Base-by-base conservation (phyloP, 257 asterid species). In the Avicennia marina region DNA sequence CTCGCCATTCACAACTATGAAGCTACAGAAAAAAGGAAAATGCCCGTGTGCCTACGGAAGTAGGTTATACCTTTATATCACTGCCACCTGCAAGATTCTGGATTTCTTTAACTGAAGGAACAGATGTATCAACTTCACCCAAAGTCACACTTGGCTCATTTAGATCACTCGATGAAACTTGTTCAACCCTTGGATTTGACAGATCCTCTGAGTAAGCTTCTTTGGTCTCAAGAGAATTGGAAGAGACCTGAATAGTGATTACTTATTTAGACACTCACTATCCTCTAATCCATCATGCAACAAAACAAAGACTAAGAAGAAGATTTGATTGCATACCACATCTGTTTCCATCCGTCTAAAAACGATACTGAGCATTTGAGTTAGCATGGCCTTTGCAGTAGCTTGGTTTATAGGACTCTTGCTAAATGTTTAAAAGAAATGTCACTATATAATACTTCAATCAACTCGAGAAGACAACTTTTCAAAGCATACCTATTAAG, bases 351-450 rank as follows among this genome's bases (percentile, higher is more conserved):
- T 86, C 52, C 99, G 85, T 74, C 94, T 83, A 60, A 89, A 78
- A 64, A 89, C 76, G 59, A 82, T 80, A 64, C 95, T 86, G 68
- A 93, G 86, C 95, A 93, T 93, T 67, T 93, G 99, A 19, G 96
- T 86, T 56, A 93, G 66, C 97, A 89, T 93, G 73, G 99, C 99
- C 71, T 86, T 93, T 49, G 99, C 71, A 9, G 99, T 93, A 45
- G 95, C 95, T 82, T 93, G 99, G 81, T 89, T 93, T 70, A 93
- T 82, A 63, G 86, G 95, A 65, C 97, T 86, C 94, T 93, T 93
- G 89, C 99, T 93, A 65, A 68, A 81, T 72, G 72, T 65, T 69
- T 53, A 65, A 70, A 60, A 39, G 45, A 53, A 20, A 56, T 31
- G 72, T 75, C 64, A 75, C 31, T 40, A 58, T 31, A 52, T 44